Evolutionary conservation across 345 rosid genomes (phyloP).

Genomic region (Barbarea vulgaris): DNA sequence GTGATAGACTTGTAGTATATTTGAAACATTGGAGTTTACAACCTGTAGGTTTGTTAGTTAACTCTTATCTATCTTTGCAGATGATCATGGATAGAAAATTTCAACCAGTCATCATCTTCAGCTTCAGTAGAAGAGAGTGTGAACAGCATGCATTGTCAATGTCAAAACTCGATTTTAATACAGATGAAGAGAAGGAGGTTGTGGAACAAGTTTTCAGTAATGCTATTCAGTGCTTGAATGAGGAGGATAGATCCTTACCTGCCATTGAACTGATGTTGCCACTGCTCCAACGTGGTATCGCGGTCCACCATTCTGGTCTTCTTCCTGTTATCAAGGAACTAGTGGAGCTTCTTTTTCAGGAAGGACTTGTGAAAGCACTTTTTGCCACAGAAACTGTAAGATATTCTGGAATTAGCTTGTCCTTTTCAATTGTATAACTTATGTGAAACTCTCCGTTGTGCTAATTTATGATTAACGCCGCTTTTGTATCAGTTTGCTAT

Average conservation of each 20-base stretch:
- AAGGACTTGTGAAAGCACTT: conserved; percentile 97
- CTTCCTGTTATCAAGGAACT: conserved; percentile 98
- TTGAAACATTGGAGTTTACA: background rate
- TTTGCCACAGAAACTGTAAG: conserved; percentile 98
- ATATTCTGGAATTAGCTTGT: conserved; percentile 25
- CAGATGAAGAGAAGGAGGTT: conserved; percentile 73
- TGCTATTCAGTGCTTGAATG: conserved; percentile 87
- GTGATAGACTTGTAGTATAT: background rate
- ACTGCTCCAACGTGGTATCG: conserved; percentile 93
- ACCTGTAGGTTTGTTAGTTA: conserved; percentile 11
- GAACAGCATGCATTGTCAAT: conserved; percentile 98
- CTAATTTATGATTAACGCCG: background rate
- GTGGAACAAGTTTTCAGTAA: conserved; percentile 82
- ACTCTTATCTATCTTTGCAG: conserved; percentile 47
- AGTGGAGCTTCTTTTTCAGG: conserved; percentile 98
- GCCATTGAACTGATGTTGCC: conserved; percentile 98
- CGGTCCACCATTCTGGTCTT: conserved; percentile 98
- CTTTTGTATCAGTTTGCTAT: conserved; percentile 80
- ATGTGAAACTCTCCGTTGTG: background rate
- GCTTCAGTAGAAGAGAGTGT: conserved; percentile 99
- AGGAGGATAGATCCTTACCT: conserved; percentile 92
- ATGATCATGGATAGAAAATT: conserved; percentile 96
- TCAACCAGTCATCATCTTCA: conserved; percentile 96
- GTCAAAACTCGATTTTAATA: conserved; percentile 97
- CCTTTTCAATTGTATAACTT: conserved; percentile 21